phyloP scores from a whole-genome alignment of 805 yeast genomes.

The Zygotorulaspora danielsina region DNA sequence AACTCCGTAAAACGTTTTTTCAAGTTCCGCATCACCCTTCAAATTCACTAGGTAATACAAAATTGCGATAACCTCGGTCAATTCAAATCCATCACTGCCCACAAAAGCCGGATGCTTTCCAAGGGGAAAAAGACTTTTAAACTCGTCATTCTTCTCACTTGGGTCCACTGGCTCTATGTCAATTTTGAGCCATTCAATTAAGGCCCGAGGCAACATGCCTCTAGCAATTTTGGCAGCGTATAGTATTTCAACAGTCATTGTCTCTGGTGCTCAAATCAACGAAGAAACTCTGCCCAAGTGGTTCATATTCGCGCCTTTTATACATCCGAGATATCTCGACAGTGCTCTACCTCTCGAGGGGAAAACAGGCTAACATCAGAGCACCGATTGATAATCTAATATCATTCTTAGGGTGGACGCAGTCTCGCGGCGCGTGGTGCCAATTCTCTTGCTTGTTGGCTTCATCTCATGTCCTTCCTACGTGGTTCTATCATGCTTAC shows the following conservation, averaged over 20 bases:
- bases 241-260: conserved; percentile 63
- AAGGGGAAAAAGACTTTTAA: conserved; percentile 54
- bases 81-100: conserved; percentile 70
- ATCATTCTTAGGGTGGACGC: background rate
- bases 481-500: background rate
- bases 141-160: conserved; percentile 26
- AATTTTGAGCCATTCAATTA: conserved; percentile 53
- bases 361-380: background rate
- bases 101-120: conserved; percentile 61
- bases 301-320: conserved; percentile 1
- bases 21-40: conserved; percentile 31
- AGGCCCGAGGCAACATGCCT: conserved; percentile 38
- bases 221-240: conserved; percentile 40
- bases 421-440: background rate
- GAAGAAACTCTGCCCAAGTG: background rate
- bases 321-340: background rate
- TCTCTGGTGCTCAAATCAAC: background rate
- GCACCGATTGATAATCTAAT: background rate
- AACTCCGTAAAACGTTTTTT: conserved; percentile 3
- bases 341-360: background rate
- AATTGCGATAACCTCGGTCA: conserved; percentile 65
- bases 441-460: background rate
- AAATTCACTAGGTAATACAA: conserved; percentile 42
- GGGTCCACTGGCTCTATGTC: conserved; percentile 44
- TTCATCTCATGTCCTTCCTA: background rate